These are phyloP conservation scores for Strobilomyces confusus DNA, from an alignment of 768 basidiomycete species.

Conservation along the genomic window DNA sequence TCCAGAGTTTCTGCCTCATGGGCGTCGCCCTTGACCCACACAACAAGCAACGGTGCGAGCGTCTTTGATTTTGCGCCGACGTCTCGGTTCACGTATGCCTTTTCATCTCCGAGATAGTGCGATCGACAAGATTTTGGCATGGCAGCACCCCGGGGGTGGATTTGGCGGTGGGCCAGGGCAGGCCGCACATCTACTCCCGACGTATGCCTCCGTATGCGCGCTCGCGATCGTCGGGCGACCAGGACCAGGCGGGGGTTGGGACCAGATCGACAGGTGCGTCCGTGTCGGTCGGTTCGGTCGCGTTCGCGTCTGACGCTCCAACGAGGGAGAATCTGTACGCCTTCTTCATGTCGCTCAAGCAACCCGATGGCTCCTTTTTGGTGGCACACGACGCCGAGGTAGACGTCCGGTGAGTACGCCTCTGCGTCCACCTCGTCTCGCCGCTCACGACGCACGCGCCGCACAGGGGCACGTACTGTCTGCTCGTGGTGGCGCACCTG, in stretches of 20 bases:
- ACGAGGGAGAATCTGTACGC: conserved; percentile 65
- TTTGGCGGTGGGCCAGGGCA: conserved; percentile 93
- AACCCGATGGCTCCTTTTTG: conserved; percentile 88
- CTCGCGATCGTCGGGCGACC: conserved; percentile 79
- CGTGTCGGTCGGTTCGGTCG: too few relatives aligned
- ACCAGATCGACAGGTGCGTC: conserved; percentile 73
- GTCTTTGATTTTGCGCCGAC: not conserved
- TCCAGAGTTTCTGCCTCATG: conserved; percentile 77
- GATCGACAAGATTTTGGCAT: conserved; percentile 73
- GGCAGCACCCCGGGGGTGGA: conserved; percentile 85
- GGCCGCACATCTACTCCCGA: conserved; percentile 80
- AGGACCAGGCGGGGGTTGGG: conserved; percentile 77
- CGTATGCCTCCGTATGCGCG: conserved; percentile 82
- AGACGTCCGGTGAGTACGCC: conserved; percentile 80
- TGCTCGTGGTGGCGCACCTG: conserved; percentile 77
- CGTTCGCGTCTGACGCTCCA: not conserved
- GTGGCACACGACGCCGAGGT: conserved; percentile 88
- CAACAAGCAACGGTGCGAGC: conserved; percentile 66
- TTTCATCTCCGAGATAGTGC: conserved; percentile 41
- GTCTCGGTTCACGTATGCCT: not conserved
- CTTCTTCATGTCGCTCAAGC: conserved; percentile 91
- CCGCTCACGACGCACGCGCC: not conserved
- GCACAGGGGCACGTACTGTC: conserved; percentile 89
- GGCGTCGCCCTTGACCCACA: conserved; percentile 75
- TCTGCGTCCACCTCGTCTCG: not conserved